phyloP scores from a whole-genome alignment of 2,329 filamentous ascomycete genomes.

The Ilyonectria mors-panacis region DNA sequence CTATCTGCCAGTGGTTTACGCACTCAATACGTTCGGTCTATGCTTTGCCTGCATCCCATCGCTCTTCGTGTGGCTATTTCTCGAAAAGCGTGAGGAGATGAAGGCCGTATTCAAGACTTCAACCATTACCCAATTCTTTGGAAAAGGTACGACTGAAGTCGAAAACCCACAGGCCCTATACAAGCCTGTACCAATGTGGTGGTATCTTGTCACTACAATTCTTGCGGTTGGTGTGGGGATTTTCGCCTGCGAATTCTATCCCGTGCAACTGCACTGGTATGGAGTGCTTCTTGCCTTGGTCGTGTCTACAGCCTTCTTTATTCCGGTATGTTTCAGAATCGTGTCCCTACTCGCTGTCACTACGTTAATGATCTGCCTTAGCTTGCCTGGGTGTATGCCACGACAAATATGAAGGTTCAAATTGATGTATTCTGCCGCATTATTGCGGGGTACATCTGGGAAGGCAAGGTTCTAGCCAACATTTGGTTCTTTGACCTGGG shows the following conservation, averaged over 20 bases:
- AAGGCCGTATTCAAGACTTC: slow-evolving; percentile 24
- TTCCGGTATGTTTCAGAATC: slow-evolving; percentile 43
- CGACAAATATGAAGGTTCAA: slow-evolving; percentile 61
- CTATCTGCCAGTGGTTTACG: slow-evolving; percentile 61
- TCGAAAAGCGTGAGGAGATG: slow-evolving; percentile 50
- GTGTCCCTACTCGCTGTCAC: no score
- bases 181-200: slow-evolving; percentile 42
- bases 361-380: slow-evolving; percentile 8
- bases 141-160: slow-evolving; percentile 7
- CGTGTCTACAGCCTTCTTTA: slow-evolving; percentile 49
- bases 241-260: slow-evolving; percentile 51
- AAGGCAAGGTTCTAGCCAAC: slow-evolving; percentile 59
- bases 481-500: slow-evolving; percentile 57
- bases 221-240: slow-evolving; percentile 47
- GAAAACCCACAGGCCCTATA: slow-evolving; percentile 37
- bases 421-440: slow-evolving; percentile 62
- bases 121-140: not conserved
- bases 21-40: slow-evolving; percentile 66
- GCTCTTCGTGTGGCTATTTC: slow-evolving; percentile 51
- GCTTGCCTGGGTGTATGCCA: slow-evolving; percentile 55
- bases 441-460: slow-evolving; percentile 61
- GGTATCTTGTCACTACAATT: slow-evolving; percentile 42
- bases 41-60: slow-evolving; percentile 66
- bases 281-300: slow-evolving; percentile 48
- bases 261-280: slow-evolving; percentile 52